These are phyloP conservation scores for Pholiota adiposa DNA, from an alignment of 1,284 basidiomycete genomes.

Conservation along the genomic window DNA sequence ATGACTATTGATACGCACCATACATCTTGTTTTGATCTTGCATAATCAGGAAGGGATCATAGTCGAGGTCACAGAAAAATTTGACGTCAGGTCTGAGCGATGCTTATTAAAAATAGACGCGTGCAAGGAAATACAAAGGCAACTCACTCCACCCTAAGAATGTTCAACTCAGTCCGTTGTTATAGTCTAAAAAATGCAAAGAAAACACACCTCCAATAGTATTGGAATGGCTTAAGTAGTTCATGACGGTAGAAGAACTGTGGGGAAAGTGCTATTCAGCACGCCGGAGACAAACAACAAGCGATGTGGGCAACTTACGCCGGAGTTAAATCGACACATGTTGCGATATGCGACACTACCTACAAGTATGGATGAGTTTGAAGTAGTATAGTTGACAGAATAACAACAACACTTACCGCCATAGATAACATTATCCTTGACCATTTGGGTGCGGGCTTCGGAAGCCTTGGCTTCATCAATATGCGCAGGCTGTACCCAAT, in stretches of 20 bases:
- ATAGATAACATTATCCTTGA: conserved; percentile 84
- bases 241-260: conserved; percentile 89
- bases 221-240: conserved; percentile 80
- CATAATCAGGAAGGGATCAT: conserved; percentile 92
- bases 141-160: conserved; percentile 71
- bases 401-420: conserved; percentile 56
- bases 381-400: neutral
- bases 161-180: conserved; percentile 22
- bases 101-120: conserved; percentile 28
- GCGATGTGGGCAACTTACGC: conserved; percentile 54
- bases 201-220: conserved; percentile 79
- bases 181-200: conserved; percentile 52
- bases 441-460: conserved; percentile 77
- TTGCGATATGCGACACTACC: conserved; percentile 60
- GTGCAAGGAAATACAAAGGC: neutral
- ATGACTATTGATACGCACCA: conserved; percentile 45
- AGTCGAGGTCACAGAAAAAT: conserved; percentile 86
- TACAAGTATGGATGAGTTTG: conserved; percentile 15
- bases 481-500: conserved; percentile 88
- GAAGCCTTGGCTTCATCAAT: conserved; percentile 82
- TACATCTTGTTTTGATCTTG: conserved; percentile 87
- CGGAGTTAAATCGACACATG: conserved; percentile 95
- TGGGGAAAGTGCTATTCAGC: neutral
- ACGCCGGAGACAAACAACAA: neutral
- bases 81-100: conserved; percentile 72